phyloP scores from a whole-genome alignment of 768 basidiomycete genomes.

The Cyclocybe aegerita region DNA sequence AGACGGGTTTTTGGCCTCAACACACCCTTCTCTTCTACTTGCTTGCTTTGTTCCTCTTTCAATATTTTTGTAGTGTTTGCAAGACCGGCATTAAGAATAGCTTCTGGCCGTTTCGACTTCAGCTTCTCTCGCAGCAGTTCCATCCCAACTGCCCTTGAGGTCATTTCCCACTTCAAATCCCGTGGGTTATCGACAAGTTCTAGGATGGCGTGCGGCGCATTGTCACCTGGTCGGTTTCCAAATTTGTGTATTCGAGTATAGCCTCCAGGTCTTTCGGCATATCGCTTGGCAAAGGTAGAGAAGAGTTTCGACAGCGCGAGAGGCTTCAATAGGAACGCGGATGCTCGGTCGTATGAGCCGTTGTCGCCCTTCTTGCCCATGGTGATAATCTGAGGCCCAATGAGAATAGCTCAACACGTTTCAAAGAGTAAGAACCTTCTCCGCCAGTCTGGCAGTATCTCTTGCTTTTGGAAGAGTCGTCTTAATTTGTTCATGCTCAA shows the following conservation, averaged over 20 bases:
- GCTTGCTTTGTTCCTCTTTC: slow-evolving; percentile 44
- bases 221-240: slow-evolving; percentile 89
- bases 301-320: slow-evolving; percentile 81
- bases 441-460: slow-evolving; percentile 87
- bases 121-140: slow-evolving; percentile 68
- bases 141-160: slow-evolving; percentile 84
- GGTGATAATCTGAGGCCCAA: slow-evolving; percentile 71
- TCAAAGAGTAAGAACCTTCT: slow-evolving; percentile 59
- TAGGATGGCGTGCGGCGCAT: slow-evolving; percentile 88
- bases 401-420: neutral
- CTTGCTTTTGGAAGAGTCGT: slow-evolving; percentile 96
- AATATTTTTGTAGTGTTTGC: slow-evolving; percentile 45
- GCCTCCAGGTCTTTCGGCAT: slow-evolving; percentile 81
- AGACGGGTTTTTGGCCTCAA: slow-evolving; percentile 68
- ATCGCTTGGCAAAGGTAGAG: slow-evolving; percentile 74
- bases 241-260: slow-evolving; percentile 94
- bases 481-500: slow-evolving; percentile 94
- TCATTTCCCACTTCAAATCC: slow-evolving; percentile 87
- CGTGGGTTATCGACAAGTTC: slow-evolving; percentile 94
- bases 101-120: slow-evolving; percentile 38
- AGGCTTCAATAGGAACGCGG: slow-evolving; percentile 76
- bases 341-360: slow-evolving; percentile 68
- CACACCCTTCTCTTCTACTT: slow-evolving; percentile 32
- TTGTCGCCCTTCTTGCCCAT: slow-evolving; percentile 84
- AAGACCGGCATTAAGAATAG: slow-evolving; percentile 53